Conservation (phyloP, 306 rosid species). For the Sechiopsis laciniata region DNA sequence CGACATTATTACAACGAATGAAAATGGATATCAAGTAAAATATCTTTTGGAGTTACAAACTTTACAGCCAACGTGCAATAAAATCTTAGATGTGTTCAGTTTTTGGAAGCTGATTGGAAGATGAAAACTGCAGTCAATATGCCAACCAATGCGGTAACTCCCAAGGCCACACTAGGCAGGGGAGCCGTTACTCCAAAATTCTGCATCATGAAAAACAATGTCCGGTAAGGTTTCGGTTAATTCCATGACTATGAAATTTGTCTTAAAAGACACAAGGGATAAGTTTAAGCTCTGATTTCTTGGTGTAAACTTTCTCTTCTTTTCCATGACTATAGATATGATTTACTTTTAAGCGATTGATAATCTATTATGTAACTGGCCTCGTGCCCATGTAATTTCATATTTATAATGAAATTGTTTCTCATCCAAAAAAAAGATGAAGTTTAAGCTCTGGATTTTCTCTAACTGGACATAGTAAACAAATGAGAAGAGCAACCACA, state of each 20-base stretch:
- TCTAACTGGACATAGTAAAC: constrained; percentile 2
- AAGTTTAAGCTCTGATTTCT: background rate
- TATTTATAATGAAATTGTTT: too few species aligned
- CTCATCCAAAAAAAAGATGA: too few species aligned
- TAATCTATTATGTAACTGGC: too few species aligned
- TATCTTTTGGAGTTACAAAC: constrained; percentile 22
- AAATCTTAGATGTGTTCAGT: constrained; percentile 26
- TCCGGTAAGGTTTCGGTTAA: background rate
- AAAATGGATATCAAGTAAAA: constrained; percentile 25
- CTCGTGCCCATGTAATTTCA: too few species aligned
- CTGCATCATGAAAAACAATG: constrained; percentile 37
- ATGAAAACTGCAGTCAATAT: constrained; percentile 74
- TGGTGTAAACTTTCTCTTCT: too few species aligned
- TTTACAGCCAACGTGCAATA: background rate
- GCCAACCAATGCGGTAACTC: constrained; percentile 75
- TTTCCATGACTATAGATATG: too few species aligned
- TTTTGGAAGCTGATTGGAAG: constrained; percentile 87
- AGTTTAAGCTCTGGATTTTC: background rate
- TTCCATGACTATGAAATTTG: background rate
- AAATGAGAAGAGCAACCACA: background rate
- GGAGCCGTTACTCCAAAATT: constrained; percentile 70
- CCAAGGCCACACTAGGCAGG: constrained; percentile 79
- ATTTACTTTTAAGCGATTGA: too few species aligned
- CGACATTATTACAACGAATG: constrained; percentile 29
- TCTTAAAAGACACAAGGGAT: background rate